Evolutionary conservation across 2,329 filamentous ascomycete species (phyloP), one percentile per base, ranked within the genome.

Genomic region (Zymoseptoria crescenta): DNA sequence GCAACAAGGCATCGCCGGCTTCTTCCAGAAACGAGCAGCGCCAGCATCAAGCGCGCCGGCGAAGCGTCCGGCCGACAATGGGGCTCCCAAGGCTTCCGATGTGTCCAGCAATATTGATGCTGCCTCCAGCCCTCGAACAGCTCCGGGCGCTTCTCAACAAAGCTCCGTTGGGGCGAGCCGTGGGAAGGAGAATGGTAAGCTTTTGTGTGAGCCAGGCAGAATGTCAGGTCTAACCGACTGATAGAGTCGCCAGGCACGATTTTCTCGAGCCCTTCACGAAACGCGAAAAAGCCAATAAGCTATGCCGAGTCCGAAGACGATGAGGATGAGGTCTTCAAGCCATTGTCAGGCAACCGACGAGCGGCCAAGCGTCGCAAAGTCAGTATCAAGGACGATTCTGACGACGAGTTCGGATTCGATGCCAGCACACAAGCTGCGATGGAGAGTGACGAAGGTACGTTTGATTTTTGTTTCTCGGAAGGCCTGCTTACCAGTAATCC

Each of bases 241-340:
- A 78, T 67, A 79, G 77, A 79, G 69, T 71, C 72, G 64, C 71
- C 75, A 69, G 71, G 76, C 56, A 73, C 75, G 35, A 69, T 77
- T 52, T 79, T 77, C 3, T 88, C 85, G 70, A 96, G 91, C 69
- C 91, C 92, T 1, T 86, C 87, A 16, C 84, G 91, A 69, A 91
- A 91, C 80, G 80, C 78, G 10, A 86, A 83, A 72, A 87, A 85
- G 68, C 73, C 79, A 52, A 81, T 94, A 65, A 94, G 82, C 72
- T 97, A 97, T 72, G 87, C 88, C 64, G 92, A 96, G 69, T 91
- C 89, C 1, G 90, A 91, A 59, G 81, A 83, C 19, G 87, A 90
- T 10, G 87, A 91, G 54, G 87, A 92, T 21, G 85, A 86, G 51
- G 83, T 89, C 0, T 87, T 92, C 69, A 76, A 77, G 55, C 80